Evolutionary conservation across 768 basidiomycete species (phyloP), one percentile per base, ranked within the genome.

Genomic region (Xerocomus spinulosus): DNA sequence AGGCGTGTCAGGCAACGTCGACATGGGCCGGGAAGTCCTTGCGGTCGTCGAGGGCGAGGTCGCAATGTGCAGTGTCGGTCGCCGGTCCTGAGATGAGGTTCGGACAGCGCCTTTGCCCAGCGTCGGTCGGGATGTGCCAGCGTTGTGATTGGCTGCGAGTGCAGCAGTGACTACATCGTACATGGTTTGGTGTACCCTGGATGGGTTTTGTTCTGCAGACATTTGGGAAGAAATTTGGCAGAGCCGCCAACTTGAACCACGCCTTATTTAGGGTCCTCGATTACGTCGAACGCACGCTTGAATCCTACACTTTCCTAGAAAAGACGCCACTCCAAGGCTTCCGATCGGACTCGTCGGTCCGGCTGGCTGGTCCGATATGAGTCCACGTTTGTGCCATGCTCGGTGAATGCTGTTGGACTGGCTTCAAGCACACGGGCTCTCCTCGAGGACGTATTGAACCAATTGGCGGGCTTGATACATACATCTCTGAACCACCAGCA

Each of bases 401-500:
- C 18, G 65, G 73, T n/a, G 71, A 75, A n/a, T 74, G 73, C 57
- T 83, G 81, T 55, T 68, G 76, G 49, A 68, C 62, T 17, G 70
- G 67, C 10, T 66, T 82, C 14, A 71, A 77, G 50, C 79, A 82
- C 59, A 56, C 63, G 1, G 81, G 81, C 6, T 68, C 66, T 0
- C 65, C 79, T 3, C 58, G 64, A 3, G 81, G 81, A 10, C 69
- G 66, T 42, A 66, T 64, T 2, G 70, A 71, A 42, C 57, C 57
- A 4, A 69, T 83, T 45, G 81, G 71, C 2, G 75, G 69, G 14
- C 61, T 81, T 1, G 58, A 73, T 5, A 81, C 80, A 1, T 84
- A 83, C 53, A 57, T 83, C 39, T 74, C 79, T 4, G 74, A 78
- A 49, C 78, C 80, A 2, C 66, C 72, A 9, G 37, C 52, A 5